These are phyloP conservation scores for Galeopsis tetrahit DNA, from an alignment of 257 asterid species.

Conservation along the genomic window DNA sequence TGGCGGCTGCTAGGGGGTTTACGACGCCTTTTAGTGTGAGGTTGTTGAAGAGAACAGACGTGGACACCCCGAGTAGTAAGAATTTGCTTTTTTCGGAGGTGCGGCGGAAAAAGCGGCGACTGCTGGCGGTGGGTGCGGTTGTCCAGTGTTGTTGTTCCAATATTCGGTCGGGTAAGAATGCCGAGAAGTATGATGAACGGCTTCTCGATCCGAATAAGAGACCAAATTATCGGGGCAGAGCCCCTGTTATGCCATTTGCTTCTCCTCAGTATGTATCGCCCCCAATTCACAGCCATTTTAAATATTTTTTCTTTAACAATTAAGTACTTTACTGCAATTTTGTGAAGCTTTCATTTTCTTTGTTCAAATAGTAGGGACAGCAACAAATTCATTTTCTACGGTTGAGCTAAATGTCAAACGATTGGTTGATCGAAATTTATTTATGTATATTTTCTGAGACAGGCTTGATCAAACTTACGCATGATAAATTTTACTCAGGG, in stretches of 20 bases:
- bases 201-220: conserved; percentile 49
- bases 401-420: neutral
- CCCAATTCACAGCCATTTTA: neutral
- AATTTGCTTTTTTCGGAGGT: conserved; percentile 43
- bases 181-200: conserved; percentile 59
- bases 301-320: neutral
- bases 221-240: conserved; percentile 47
- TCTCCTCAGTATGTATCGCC: conserved; percentile 55
- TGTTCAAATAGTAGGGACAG: neutral
- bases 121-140: conserved; percentile 36
- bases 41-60: conserved; percentile 41
- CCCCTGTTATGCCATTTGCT: conserved; percentile 62
- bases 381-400: neutral
- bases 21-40: conserved; percentile 48
- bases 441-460: neutral
- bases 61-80: conserved; percentile 35
- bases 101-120: conserved; percentile 55
- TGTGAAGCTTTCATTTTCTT: conserved; percentile 10
- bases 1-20: conserved; percentile 65
- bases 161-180: conserved; percentile 51
- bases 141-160: conserved; percentile 65
- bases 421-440: neutral
- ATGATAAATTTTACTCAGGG: neutral
- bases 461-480: neutral
- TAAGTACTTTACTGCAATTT: neutral